phyloP scores from a whole-genome alignment of 768 basidiomycete genomes.

The Coprinopsis cinerea region DNA sequence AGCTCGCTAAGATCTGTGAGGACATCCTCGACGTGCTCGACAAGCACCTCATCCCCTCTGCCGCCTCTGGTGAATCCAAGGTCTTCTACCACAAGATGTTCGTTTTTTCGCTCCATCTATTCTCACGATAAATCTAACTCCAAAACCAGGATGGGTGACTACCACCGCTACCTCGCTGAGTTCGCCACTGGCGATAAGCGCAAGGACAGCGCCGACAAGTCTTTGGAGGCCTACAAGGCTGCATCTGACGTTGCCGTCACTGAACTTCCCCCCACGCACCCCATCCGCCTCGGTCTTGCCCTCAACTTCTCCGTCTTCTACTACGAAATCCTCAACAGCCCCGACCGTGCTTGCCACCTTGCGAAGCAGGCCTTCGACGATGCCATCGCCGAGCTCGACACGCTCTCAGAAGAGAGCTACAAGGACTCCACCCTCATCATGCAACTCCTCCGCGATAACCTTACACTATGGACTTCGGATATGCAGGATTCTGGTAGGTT shows the following conservation, averaged over 20 bases:
- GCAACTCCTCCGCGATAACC: conserved; percentile 95
- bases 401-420: conserved; percentile 97
- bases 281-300: conserved; percentile 96
- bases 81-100: conserved; percentile 99
- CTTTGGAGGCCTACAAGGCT: conserved; percentile 94
- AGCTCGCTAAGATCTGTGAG: conserved; percentile 97
- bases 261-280: conserved; percentile 93
- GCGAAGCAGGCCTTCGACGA: conserved; percentile 99
- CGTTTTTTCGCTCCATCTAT: conserved; percentile 19
- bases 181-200: conserved; percentile 98
- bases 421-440: conserved; percentile 98
- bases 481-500: conserved; percentile 87
- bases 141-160: conserved; percentile 88
- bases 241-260: conserved; percentile 96
- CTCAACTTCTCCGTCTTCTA: conserved; percentile 99
- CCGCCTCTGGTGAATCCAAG: conserved; percentile 94
- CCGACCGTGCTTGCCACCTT: conserved; percentile 96
- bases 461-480: conserved; percentile 97
- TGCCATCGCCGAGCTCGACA: conserved; percentile 98
- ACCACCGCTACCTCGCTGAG: conserved; percentile 98
- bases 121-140: conserved; percentile 14
- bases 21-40: conserved; percentile 97
- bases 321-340: conserved; percentile 98
- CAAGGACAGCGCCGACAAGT: conserved; percentile 96
- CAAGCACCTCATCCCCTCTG: conserved; percentile 96